Percentiles rank a stretch among this genome's conserved stretches.
Evolutionary conservation across 1,284 basidiomycete genomes (phyloP).

Genomic region (Microbotryum silenes-acaulis): DNA sequence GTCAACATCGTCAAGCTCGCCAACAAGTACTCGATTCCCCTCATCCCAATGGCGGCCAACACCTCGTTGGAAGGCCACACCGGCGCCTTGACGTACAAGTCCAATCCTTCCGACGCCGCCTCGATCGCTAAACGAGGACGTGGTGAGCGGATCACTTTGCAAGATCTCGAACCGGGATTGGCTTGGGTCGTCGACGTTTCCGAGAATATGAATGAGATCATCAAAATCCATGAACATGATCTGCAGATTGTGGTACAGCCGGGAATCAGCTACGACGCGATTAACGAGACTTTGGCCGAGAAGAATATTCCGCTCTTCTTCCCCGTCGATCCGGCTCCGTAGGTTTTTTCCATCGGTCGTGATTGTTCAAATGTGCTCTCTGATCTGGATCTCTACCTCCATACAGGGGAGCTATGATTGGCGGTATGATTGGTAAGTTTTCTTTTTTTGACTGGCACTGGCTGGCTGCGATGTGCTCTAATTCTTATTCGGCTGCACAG

Average conservation of each 20-base stretch:
- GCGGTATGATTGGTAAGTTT: conserved; percentile 63
- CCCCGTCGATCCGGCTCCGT: conserved; percentile 52
- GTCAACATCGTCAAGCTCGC: conserved; percentile 57
- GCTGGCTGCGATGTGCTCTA: too few relatives aligned
- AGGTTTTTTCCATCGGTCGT: background rate
- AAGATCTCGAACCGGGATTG: conserved; percentile 30
- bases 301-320: conserved; percentile 77
- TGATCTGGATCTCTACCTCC: too few relatives aligned
- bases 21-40: conserved; percentile 57
- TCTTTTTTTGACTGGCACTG: too few relatives aligned
- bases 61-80: conserved; percentile 52
- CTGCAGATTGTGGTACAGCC: conserved; percentile 57
- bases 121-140: conserved; percentile 17
- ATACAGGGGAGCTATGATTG: conserved; percentile 39
- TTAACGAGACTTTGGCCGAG: conserved; percentile 65
- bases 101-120: conserved; percentile 13
- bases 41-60: conserved; percentile 62
- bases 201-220: conserved; percentile 66
- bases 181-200: conserved; percentile 58
- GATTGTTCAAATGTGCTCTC: too few relatives aligned
- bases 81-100: conserved; percentile 18
- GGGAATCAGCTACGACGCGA: conserved; percentile 76
- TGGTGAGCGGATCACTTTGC: conserved; percentile 16
- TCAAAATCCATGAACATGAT: conserved; percentile 69
- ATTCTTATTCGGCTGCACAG: too few relatives aligned